phyloP scores from a whole-genome alignment of 192 early-diverging fungal genomes.

The Linnemannia schmuckeri region DNA sequence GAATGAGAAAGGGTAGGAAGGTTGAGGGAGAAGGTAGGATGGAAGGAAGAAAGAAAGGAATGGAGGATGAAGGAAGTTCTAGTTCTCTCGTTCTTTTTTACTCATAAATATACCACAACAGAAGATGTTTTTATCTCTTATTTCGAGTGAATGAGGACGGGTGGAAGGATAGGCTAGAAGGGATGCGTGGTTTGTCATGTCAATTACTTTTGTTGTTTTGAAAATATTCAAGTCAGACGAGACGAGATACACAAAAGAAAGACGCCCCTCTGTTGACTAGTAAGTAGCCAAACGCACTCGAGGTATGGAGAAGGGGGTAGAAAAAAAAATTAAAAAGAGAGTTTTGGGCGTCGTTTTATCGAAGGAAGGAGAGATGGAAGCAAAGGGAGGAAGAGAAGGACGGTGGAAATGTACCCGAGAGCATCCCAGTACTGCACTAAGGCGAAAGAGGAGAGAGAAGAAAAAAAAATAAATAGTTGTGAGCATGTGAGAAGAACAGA shows the following conservation, averaged over 20 bases:
- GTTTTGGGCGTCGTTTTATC: not conserved
- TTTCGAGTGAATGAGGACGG: too few relatives aligned
- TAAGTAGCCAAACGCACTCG: not conserved
- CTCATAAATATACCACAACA: not conserved
- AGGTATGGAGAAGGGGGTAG: not conserved
- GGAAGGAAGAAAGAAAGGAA: too few relatives aligned
- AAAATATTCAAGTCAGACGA: too few relatives aligned
- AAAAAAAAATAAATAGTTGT: not conserved
- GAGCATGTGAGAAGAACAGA: constrained; percentile 2
- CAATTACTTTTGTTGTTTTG: not conserved
- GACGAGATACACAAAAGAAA: too few relatives aligned
- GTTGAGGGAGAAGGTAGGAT: too few relatives aligned
- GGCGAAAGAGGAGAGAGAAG: not conserved
- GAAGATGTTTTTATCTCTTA: not conserved
- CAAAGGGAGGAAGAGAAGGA: not conserved
- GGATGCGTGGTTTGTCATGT: constrained; percentile 3
- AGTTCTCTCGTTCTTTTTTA: not conserved
- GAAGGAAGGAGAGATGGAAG: not conserved
- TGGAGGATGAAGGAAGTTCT: not conserved
- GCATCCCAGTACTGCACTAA: not conserved
- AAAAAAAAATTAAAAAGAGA: not conserved
- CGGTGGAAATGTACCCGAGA: constrained; percentile 2
- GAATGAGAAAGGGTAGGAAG: not conserved
- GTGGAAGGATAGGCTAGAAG: not conserved
- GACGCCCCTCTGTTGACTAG: too few relatives aligned